These are phyloP conservation scores for Xylaria multiplex DNA, from an alignment of 2,329 filamentous ascomycete genomes.

Conservation along the genomic window DNA sequence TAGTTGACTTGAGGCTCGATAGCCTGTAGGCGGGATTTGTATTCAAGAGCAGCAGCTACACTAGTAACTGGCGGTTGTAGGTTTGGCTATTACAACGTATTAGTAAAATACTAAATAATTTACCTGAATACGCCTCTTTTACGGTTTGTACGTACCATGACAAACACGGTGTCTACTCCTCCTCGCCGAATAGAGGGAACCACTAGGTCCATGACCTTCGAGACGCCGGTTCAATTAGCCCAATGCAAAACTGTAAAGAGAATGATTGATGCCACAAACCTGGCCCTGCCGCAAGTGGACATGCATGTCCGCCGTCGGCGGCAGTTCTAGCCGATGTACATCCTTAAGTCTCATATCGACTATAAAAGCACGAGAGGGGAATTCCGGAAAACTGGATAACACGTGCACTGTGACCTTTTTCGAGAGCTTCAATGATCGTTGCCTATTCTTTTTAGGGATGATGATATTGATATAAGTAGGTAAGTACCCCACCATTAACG, in stretches of 20 bases:
- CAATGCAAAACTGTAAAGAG: background rate
- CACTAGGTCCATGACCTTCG: slow-evolving; percentile 60
- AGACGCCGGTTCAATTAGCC: slow-evolving; percentile 50
- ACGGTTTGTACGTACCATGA: slow-evolving; percentile 49
- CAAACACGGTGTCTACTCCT: slow-evolving; percentile 72
- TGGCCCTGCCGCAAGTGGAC: slow-evolving; percentile 76
- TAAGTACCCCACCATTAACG: slow-evolving; percentile 24
- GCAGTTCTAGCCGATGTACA: slow-evolving; percentile 61
- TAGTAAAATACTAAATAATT: slow-evolving; percentile 32
- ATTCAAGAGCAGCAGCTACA: slow-evolving; percentile 71
- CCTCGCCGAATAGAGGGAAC: slow-evolving; percentile 66
- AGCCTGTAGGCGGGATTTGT: slow-evolving; percentile 68
- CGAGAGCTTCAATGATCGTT: background rate
- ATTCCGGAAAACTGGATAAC: background rate
- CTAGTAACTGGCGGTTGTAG: slow-evolving; percentile 37
- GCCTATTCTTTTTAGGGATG: background rate
- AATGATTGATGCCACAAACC: slow-evolving; percentile 20
- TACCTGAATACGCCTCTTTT: slow-evolving; percentile 21
- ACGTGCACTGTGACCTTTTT: no score
- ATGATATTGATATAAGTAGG: background rate
- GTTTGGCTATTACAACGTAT: slow-evolving; percentile 31
- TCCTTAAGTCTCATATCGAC: slow-evolving; percentile 51
- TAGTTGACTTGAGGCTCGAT: slow-evolving; percentile 72
- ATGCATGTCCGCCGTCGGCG: slow-evolving; percentile 73
- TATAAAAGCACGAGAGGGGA: background rate